phyloP scores from a whole-genome alignment of 2,329 filamentous ascomycete species.

The Aspergillus luchuensis region DNA sequence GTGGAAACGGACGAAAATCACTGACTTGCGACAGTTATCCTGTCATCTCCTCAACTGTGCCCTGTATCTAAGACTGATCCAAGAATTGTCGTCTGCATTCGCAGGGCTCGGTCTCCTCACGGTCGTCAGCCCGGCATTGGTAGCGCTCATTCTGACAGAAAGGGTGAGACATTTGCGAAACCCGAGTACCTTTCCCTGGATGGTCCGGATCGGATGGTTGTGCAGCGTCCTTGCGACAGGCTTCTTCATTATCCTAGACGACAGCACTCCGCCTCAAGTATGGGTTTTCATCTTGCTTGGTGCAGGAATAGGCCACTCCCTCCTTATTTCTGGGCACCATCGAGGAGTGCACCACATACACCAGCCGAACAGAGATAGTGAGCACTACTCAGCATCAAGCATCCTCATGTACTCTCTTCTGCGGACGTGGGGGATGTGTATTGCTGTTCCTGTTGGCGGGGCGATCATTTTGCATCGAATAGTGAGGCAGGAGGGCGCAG shows the following conservation, averaged over 20 bases:
- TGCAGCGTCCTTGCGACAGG: slow-evolving; percentile 41
- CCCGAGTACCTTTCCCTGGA: slow-evolving; percentile 38
- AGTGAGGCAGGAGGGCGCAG: slow-evolving; percentile 27
- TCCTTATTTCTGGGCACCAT: slow-evolving; percentile 46
- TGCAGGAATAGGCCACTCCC: slow-evolving; percentile 47
- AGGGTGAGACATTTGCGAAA: slow-evolving; percentile 15
- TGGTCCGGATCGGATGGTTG: slow-evolving; percentile 47
- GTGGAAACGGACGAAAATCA: background rate
- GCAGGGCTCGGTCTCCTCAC: slow-evolving; percentile 45
- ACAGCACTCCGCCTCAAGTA: slow-evolving; percentile 34
- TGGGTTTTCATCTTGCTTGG: slow-evolving; percentile 43
- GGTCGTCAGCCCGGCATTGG: slow-evolving; percentile 33
- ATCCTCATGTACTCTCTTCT: slow-evolving; percentile 45
- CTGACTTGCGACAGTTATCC: slow-evolving; percentile 36
- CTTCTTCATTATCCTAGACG: slow-evolving; percentile 41
- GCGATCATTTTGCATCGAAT: slow-evolving; percentile 48
- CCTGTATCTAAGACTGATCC: slow-evolving; percentile 44
- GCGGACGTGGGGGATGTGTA: slow-evolving; percentile 47
- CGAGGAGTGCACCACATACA: slow-evolving; percentile 37
- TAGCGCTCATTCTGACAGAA: slow-evolving; percentile 23
- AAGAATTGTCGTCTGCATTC: slow-evolving; percentile 34
- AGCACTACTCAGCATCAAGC: slow-evolving; percentile 16
- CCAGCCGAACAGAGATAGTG: slow-evolving; percentile 13
- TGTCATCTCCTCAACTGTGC: slow-evolving; percentile 47
- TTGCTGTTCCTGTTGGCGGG: slow-evolving; percentile 46